Base-by-base conservation (phyloP, 2,329 filamentous ascomycete species). In the Herpotrichia juniperi region DNA sequence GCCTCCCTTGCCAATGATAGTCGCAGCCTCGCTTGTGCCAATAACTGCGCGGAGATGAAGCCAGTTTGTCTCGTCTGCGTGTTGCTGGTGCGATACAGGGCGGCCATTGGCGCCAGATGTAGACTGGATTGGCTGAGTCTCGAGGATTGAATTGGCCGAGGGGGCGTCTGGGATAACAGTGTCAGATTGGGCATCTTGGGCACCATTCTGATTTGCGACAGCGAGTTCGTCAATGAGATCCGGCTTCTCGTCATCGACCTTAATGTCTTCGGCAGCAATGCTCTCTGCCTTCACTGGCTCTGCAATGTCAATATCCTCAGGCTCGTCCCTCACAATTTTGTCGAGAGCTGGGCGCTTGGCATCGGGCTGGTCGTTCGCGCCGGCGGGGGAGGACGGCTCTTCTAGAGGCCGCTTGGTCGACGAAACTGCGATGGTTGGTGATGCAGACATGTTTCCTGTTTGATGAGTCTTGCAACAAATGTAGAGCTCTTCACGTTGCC, bases 11-110 rank as follows among this genome's bases (percentile, higher is more conserved):
- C 94, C 94, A 76, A 99, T 99, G 62, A 97, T 91, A 43, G 94
- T 99, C 32, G 94, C 94, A 62, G 94, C 94, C 77, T 99, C 94
- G 40, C 92, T 91, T 76, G 93, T 99, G 46, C 93, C 96, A 67
- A 99, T 99, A 67, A 97, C 93, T 50, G 94, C 91, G 63, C 94
- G 90, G 66, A 99, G 90, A 74, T 99, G 94, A 63, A 99, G 93
- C 93, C 94, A 99, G 42, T 88, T 88, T 42, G 90, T 92, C 80
- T 99, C 94, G 70, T 99, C 94, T 65, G 94, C 86, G 69, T 79
- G 81, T 75, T 73, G 79, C 73, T 67, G 70, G 57, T 80, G 64
- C 68, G 77, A 62, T 67, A 73, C 72, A 44, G 77, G 71, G 35
- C 78, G 77, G 53, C 84, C 83, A 57, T 80, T 82, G 52, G 76